Conservation (phyloP, 2,329 filamentous ascomycete species). For the Scytalidium sp. region DNA sequence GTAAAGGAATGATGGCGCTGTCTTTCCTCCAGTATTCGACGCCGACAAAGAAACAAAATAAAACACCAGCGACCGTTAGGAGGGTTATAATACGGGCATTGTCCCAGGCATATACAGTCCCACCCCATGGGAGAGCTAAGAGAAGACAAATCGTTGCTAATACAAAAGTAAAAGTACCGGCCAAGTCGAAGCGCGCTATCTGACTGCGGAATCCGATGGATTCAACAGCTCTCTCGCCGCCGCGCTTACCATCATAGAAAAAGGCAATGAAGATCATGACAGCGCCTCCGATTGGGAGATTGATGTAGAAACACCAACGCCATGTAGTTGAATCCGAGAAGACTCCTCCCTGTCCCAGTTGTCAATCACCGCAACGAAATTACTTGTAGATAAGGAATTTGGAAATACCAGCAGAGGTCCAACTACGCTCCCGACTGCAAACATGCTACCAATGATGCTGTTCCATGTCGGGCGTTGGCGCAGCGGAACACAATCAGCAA, state of each 20-base stretch:
- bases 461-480: conserved; percentile 12
- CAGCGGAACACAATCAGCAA: conserved; percentile 15
- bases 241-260: conserved; percentile 1
- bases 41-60: conserved; percentile 21
- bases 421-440: conserved; percentile 16
- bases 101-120: conserved; percentile 17
- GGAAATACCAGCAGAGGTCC: conserved; percentile 23
- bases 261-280: conserved; percentile 12
- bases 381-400: not conserved
- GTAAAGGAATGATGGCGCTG: conserved; percentile 31
- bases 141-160: conserved; percentile 18
- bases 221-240: conserved; percentile 31
- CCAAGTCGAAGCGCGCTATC: conserved; percentile 17
- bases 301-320: conserved; percentile 25
- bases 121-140: conserved; percentile 20
- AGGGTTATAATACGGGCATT: conserved; percentile 27
- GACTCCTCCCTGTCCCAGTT: conserved; percentile 32
- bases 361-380: not conserved
- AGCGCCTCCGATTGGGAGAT: conserved; percentile 29
- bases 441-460: conserved; percentile 17
- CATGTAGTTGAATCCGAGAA: conserved; percentile 32
- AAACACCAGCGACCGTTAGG: conserved; percentile 24
- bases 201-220: conserved; percentile 2
- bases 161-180: conserved; percentile 22
- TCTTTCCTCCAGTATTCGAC: conserved; percentile 31